Evolutionary conservation across 768 basidiomycete genomes (phyloP), one percentile per base, ranked within the genome.

Genomic region (Leucosporidium creatinivorum): DNA sequence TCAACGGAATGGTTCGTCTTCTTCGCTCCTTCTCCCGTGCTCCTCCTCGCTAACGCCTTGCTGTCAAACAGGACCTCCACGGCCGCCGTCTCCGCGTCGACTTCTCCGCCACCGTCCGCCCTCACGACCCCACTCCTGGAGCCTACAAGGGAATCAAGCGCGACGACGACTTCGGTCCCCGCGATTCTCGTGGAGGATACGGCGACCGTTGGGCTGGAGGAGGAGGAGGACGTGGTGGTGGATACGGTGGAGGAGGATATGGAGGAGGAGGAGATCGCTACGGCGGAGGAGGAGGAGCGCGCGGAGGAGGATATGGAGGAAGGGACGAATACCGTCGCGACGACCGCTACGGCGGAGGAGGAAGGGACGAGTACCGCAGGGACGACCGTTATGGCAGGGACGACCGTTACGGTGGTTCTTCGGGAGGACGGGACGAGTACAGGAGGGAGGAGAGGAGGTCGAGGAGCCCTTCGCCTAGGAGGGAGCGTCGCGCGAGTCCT

Each of bases 31-130:
- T 36, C 58, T 47, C 56, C 25, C 9, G 23, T 30, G 48, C 30
- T 48, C 47, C n/a, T 13, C 58, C 44, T 59, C 21, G 9, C 28
- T 19, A 25, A 47, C 6, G 12, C 15, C 51, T 25, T 8, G 33
- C 26, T 30, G 13, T 8, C 15, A 31, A 33, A 9, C 64, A 93
- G 91, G 91, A 93, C 73, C 82, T 99, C 62, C 94, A 98, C 74
- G 94, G 93, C 30, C 89, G 94, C 68, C 86, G 89, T 63, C 93
- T 99, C 74, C 90, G 94, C 65, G 96, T 99, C 47, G 94, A 98
- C 77, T 99, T 89, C 77, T 96, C 92, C 0, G 89, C 94, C 58
- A 99, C 94, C 15, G 86, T 89, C 69, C 85, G 90, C 56, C 91
- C 94, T 30, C 94, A 99, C 79, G 87, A 89, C 19, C 91, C 96